phyloP scores from a whole-genome alignment of 768 basidiomycete genomes.

The Heimioporus sp. region DNA sequence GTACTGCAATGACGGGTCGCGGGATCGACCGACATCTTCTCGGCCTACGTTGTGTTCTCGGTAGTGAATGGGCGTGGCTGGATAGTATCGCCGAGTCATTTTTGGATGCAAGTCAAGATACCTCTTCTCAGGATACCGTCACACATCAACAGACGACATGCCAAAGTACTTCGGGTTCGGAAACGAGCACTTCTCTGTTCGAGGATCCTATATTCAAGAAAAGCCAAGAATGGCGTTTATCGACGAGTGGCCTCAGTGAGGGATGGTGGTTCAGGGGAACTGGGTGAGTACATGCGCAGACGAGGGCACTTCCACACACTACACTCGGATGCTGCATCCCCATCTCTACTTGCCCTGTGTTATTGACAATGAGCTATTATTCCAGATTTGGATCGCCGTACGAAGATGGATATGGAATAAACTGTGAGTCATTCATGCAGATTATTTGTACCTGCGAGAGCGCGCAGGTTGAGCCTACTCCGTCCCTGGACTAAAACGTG shows the following conservation, averaged over 20 bases:
- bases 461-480: not conserved
- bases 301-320: not conserved
- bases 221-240: conserved; percentile 84
- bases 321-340: not conserved
- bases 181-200: conserved; percentile 47
- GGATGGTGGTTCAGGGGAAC: conserved; percentile 87
- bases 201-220: conserved; percentile 72
- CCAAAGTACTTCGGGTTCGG: not conserved
- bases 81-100: conserved; percentile 8
- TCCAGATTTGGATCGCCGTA: conserved; percentile 74
- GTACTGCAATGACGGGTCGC: conserved; percentile 74
- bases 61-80: conserved; percentile 29
- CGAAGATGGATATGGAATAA: conserved; percentile 90
- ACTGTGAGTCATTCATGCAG: conserved; percentile 53
- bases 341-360: not conserved
- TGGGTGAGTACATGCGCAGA: conserved; percentile 45
- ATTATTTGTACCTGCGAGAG: not conserved
- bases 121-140: conserved; percentile 4
- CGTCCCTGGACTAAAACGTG: too few relatives aligned
- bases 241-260: conserved; percentile 86
- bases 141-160: not conserved
- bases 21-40: conserved; percentile 93
- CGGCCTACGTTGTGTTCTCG: conserved; percentile 69
- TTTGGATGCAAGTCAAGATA: conserved; percentile 1
- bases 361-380: conserved; percentile 6